These are phyloP conservation scores for Basipetospora sp. DNA, from an alignment of 2,329 filamentous ascomycete genomes.

Conservation along the genomic window DNA sequence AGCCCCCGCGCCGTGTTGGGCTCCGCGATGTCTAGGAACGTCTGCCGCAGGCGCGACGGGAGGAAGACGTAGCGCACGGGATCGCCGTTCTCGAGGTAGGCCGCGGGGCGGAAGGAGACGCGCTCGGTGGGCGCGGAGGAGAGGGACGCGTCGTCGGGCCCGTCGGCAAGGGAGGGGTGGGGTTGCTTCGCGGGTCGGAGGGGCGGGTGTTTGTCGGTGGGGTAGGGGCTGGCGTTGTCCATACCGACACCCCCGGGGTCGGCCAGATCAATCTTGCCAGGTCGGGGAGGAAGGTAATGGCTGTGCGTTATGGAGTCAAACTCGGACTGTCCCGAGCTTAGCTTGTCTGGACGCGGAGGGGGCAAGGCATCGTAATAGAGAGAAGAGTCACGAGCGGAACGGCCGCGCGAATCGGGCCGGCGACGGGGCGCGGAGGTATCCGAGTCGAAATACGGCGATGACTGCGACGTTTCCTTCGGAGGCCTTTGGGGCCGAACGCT, in stretches of 20 bases:
- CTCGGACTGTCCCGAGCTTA: not conserved
- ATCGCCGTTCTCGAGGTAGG: constrained; percentile 77
- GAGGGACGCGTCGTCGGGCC: constrained; percentile 6
- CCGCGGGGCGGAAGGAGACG: constrained; percentile 69
- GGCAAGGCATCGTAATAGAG: constrained; percentile 12
- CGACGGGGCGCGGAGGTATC: not conserved
- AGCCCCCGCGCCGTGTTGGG: constrained; percentile 68
- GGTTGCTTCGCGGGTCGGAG: constrained; percentile 14
- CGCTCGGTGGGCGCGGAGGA: constrained; percentile 22
- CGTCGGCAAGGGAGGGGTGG: constrained; percentile 5
- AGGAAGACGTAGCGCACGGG: constrained; percentile 80
- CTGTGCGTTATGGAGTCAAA: not conserved
- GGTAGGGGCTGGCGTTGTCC: too few relatives aligned
- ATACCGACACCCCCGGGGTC: constrained; percentile 9
- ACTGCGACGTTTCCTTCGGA: constrained; percentile 13
- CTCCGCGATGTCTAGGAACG: constrained; percentile 60
- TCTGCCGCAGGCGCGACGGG: constrained; percentile 55
- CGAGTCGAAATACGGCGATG: constrained; percentile 1
- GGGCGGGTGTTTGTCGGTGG: constrained; percentile 13
- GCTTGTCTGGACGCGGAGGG: constrained; percentile 1
- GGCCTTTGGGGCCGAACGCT: constrained; percentile 16
- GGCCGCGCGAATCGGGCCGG: not conserved
- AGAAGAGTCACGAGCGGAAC: not conserved
- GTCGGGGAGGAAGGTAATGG: constrained; percentile 12
- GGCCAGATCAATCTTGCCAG: constrained; percentile 16